A percentile compares a stretch with the other conserved stretches of the same genome.
These are phyloP conservation scores for Diospyros kaki DNA, from an alignment of 148 eudicot species.

Conservation along the genomic window DNA sequence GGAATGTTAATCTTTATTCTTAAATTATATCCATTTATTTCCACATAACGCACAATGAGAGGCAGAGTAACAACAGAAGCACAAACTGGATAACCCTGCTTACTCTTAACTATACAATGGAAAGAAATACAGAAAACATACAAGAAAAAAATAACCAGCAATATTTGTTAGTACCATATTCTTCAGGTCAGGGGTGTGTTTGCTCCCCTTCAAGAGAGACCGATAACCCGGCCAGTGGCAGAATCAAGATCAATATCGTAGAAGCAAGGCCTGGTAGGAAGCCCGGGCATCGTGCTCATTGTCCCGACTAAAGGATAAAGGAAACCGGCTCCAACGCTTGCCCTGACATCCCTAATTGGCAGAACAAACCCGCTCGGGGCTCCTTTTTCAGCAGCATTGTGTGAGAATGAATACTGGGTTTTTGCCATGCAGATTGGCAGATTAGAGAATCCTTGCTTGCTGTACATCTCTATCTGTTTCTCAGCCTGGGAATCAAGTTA, in stretches of 20 bases:
- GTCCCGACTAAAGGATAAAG: slow-evolving; percentile 94
- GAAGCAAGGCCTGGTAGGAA: slow-evolving; percentile 98
- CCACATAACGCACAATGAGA: too few species aligned
- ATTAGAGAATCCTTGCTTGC: slow-evolving; percentile 74
- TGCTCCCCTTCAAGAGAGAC: slow-evolving; percentile 58
- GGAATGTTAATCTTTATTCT: too few species aligned
- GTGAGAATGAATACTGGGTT: slow-evolving; percentile 93
- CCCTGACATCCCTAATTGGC: slow-evolving; percentile 91
- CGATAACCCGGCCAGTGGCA: slow-evolving; percentile 74
- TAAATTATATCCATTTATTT: too few species aligned
- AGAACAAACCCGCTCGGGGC: slow-evolving; percentile 84
- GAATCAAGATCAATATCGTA: slow-evolving; percentile 92
- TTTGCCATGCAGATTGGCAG: slow-evolving; percentile 99
- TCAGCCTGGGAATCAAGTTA: slow-evolving; percentile 49
- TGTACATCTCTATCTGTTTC: slow-evolving; percentile 92
- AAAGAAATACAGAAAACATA: too few species aligned
- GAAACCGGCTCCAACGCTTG: slow-evolving; percentile 96
- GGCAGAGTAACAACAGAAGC: too few species aligned
- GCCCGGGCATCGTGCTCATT: slow-evolving; percentile 99
- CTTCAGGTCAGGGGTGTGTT: too few species aligned
- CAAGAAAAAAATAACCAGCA: too few species aligned
- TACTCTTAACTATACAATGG: too few species aligned
- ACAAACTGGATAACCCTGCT: too few species aligned
- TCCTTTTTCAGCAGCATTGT: slow-evolving; percentile 74
- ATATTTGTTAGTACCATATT: too few species aligned